phyloP scores from a whole-genome alignment of 2,329 filamentous ascomycete species.

The Ceratocystis papillata region DNA sequence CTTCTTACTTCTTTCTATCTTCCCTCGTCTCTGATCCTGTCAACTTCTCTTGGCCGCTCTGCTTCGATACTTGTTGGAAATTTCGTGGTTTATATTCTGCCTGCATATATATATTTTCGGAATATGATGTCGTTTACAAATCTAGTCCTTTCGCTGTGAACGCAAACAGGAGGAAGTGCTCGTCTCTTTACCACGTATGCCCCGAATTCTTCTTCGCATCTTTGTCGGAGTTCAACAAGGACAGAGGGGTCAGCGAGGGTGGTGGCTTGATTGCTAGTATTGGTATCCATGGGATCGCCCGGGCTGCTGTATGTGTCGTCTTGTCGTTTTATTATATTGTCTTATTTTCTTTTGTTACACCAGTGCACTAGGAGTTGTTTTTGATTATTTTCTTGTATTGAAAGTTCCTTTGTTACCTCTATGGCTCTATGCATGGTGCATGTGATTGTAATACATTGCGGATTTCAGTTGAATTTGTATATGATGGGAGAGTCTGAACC shows the following conservation, averaged over 20 bases:
- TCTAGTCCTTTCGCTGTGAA: not conserved
- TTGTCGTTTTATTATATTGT: conserved; percentile 10
- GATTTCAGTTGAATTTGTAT: not conserved
- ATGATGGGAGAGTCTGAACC: not conserved
- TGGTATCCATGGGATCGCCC: not conserved
- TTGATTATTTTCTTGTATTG: not conserved
- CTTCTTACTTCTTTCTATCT: not conserved
- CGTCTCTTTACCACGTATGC: not conserved
- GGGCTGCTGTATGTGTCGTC: not conserved
- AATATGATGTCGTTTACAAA: conserved; percentile 19
- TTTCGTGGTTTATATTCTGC: conserved; percentile 21
- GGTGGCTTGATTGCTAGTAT: not conserved
- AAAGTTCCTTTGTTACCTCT: not conserved
- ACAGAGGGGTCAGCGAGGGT: not conserved
- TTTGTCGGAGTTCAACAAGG: not conserved
- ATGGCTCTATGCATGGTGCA: not conserved
- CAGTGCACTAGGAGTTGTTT: not conserved
- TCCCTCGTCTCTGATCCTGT: not conserved
- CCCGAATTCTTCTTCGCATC: not conserved
- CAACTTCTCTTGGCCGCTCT: conserved; percentile 14
- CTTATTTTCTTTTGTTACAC: conserved; percentile 12
- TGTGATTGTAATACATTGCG: not conserved
- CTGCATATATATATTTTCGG: conserved; percentile 22
- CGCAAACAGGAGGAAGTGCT: too few species aligned
- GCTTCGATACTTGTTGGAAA: conserved; percentile 23